Conservation (phyloP, 331 rosid genomes). For the Cydonia oblonga region DNA sequence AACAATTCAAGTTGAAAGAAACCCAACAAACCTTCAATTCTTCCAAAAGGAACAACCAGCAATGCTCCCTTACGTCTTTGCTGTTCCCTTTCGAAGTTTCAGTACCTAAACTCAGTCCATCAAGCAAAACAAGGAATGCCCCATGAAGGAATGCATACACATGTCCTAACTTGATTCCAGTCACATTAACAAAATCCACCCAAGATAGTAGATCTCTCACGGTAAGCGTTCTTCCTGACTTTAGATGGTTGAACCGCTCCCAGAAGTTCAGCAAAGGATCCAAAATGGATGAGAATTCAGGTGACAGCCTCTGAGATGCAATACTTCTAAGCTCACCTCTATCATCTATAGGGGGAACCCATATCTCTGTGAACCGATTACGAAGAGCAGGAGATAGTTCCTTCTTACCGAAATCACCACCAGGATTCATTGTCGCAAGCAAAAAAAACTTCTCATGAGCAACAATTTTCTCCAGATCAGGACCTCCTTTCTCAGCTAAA, state of each 20-base stretch:
- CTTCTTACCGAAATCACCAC: constrained; percentile 96
- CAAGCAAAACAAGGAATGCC: constrained; percentile 82
- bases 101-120: constrained; percentile 87
- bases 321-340: constrained; percentile 32
- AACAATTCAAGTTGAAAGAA: neutral
- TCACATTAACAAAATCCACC: constrained; percentile 56
- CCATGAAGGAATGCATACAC: constrained; percentile 81
- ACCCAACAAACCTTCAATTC: constrained; percentile 41
- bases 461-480: constrained; percentile 51
- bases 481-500: constrained; percentile 89
- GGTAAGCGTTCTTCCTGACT: constrained; percentile 65
- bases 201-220: constrained; percentile 93
- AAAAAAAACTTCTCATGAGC: constrained; percentile 68
- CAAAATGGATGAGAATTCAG: constrained; percentile 20
- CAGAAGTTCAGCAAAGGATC: constrained; percentile 40
- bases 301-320: constrained; percentile 32
- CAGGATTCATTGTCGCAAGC: constrained; percentile 98
- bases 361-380: constrained; percentile 50
- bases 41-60: constrained; percentile 46
- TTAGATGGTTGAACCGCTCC: constrained; percentile 76
- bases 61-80: constrained; percentile 44
- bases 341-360: constrained; percentile 46
- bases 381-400: constrained; percentile 55
- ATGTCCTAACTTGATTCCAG: constrained; percentile 49
- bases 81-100: constrained; percentile 53